phyloP scores from a whole-genome alignment of 1,139 yeast species.

The Candida sp. region DNA sequence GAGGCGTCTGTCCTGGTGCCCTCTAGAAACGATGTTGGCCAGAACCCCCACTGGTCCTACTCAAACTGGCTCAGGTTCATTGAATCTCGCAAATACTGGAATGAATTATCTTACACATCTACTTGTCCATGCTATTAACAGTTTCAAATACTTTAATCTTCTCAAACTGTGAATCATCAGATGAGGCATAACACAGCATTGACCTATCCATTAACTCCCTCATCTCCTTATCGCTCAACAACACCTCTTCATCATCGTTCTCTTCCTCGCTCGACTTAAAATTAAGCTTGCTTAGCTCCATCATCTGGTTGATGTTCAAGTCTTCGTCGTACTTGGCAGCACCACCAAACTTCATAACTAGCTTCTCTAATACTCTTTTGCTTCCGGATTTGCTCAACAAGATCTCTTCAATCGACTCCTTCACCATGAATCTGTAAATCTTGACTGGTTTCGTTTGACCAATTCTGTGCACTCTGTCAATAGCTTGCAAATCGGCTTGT shows the following conservation, averaged over 20 bases:
- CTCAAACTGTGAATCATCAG: constrained; percentile 26
- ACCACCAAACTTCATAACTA: constrained; percentile 85
- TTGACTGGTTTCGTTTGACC: constrained; percentile 89
- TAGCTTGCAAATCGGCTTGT: constrained; percentile 94
- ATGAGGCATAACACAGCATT: constrained; percentile 40
- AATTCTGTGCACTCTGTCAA: constrained; percentile 93
- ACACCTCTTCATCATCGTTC: constrained; percentile 8
- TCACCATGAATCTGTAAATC: constrained; percentile 75
- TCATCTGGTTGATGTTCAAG: constrained; percentile 30
- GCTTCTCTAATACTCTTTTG: constrained; percentile 78
- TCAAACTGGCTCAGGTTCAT: too few relatives aligned
- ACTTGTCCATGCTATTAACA: constrained; percentile 38
- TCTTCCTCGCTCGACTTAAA: constrained; percentile 14
- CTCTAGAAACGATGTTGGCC: too few relatives aligned
- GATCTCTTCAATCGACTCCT: constrained; percentile 83
- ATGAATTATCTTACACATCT: not conserved
- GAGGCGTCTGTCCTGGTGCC: not conserved
- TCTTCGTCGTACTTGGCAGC: constrained; percentile 18
- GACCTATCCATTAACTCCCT: constrained; percentile 60
- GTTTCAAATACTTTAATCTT: constrained; percentile 61
- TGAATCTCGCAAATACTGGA: too few relatives aligned
- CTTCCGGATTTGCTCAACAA: constrained; percentile 77
- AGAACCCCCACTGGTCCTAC: too few relatives aligned
- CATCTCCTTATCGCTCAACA: constrained; percentile 45
- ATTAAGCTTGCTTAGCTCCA: constrained; percentile 31